phyloP scores from a whole-genome alignment of 75 land plant genomes.

The Sequoiadendron giganteum region DNA sequence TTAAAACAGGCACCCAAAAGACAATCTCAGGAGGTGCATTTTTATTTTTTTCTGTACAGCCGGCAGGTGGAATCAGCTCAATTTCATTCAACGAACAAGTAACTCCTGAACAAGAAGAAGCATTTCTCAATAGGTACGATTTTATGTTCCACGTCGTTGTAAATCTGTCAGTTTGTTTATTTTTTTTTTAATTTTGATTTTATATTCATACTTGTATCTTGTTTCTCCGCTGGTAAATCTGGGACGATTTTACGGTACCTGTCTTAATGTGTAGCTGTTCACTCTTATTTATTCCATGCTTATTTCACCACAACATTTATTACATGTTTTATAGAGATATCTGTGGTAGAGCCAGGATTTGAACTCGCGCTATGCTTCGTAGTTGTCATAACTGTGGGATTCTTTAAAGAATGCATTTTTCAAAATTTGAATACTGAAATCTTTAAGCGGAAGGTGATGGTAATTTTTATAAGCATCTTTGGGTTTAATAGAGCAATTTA shows the following conservation, averaged over 20 bases:
- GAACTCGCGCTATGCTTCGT: neutral
- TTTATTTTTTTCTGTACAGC: neutral
- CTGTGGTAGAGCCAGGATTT: neutral
- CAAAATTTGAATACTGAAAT: too few species aligned
- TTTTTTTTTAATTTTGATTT: too few species aligned
- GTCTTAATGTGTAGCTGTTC: neutral
- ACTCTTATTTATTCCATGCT: neutral
- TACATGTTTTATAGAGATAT: neutral
- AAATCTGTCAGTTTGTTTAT: too few species aligned
- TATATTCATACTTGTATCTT: neutral
- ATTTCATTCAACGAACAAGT: neutral
- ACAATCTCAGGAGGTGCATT: neutral
- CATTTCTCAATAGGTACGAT: neutral
- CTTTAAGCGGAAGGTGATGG: neutral
- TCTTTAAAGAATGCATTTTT: too few species aligned
- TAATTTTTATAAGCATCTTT: neutral
- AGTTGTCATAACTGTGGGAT: neutral
- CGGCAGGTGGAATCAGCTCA: slow-evolving; percentile 7
- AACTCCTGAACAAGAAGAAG: neutral
- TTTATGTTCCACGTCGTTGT: too few species aligned
- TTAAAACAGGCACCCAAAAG: neutral
- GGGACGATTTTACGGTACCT: neutral
- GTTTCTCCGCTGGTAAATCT: neutral
- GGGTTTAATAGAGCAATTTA: neutral
- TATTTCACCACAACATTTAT: neutral